phyloP scores from a whole-genome alignment of 495 filamentous ascomycete genomes.

The Xanthoparmelia taractica region DNA sequence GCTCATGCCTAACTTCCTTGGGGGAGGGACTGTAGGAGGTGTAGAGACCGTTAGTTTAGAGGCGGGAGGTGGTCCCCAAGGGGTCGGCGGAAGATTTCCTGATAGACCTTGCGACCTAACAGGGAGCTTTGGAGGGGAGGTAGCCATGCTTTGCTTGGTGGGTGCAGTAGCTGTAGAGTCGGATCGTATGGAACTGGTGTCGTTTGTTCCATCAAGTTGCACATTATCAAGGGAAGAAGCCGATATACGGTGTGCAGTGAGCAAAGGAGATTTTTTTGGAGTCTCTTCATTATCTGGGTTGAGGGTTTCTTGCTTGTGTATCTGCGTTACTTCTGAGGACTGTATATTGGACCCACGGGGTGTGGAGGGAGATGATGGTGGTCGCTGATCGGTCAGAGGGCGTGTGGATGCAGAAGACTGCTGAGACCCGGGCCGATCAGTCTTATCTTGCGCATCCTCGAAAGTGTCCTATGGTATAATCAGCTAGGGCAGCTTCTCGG shows the following conservation, averaged over 20 bases:
- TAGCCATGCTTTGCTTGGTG: constrained; percentile 33
- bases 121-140: constrained; percentile 45
- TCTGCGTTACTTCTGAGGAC: neutral
- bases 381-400: constrained; percentile 44
- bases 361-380: constrained; percentile 29
- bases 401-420: constrained; percentile 33
- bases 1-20: constrained; percentile 66
- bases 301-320: constrained; percentile 26
- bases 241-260: constrained; percentile 57
- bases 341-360: constrained; percentile 17
- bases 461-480: constrained; percentile 57
- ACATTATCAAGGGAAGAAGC: constrained; percentile 62
- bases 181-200: constrained; percentile 32
- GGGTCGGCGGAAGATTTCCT: constrained; percentile 43
- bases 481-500: constrained; percentile 1
- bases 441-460: constrained; percentile 63
- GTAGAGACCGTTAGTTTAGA: constrained; percentile 38
- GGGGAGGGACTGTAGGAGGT: constrained; percentile 33
- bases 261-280: constrained; percentile 43
- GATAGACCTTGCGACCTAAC: constrained; percentile 45
- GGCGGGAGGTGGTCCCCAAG: constrained; percentile 43
- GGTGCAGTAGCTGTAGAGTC: constrained; percentile 25
- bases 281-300: constrained; percentile 31
- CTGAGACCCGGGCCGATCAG: constrained; percentile 32
- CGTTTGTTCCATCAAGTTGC: constrained; percentile 51